Percentiles rank a stretch among this genome's conserved stretches.
Conservation (phyloP, 2,329 filamentous ascomycete species). For the Ophiostoma montium region DNA sequence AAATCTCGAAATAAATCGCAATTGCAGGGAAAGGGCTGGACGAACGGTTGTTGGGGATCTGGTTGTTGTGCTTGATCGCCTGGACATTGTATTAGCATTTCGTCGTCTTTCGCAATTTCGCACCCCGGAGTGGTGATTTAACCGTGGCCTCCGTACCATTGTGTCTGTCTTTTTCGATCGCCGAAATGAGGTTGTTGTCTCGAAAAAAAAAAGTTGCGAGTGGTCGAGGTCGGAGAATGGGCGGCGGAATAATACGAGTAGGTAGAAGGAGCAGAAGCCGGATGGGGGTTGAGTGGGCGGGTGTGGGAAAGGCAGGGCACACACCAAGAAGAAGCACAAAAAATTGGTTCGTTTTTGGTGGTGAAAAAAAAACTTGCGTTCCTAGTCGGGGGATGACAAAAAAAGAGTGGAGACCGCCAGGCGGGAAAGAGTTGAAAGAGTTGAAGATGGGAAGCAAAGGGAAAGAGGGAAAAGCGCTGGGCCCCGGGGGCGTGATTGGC, state of each 20-base stretch:
- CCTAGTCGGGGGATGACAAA: not conserved
- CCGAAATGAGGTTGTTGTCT: slow-evolving; percentile 15
- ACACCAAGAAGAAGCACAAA: slow-evolving; percentile 7
- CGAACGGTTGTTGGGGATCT: slow-evolving; percentile 91
- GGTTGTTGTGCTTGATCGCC: slow-evolving; percentile 99
- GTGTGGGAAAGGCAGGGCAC: slow-evolving; percentile 3
- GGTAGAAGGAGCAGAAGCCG: slow-evolving; percentile 6
- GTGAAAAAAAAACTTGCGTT: slow-evolving; percentile 7
- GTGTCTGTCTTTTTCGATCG: slow-evolving; percentile 37
- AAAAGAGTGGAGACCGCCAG: not conserved
- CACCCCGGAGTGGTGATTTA: too few species aligned
- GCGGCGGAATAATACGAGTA: slow-evolving; percentile 3
- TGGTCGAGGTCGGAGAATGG: slow-evolving; percentile 6
- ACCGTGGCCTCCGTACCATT: slow-evolving; percentile 29
- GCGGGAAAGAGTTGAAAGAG: too few species aligned
- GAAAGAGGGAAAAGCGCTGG: too few species aligned
- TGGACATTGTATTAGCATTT: slow-evolving; percentile 23
- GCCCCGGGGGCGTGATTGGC: too few species aligned
- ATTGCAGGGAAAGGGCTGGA: slow-evolving; percentile 18
- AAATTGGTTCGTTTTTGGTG: slow-evolving; percentile 4
- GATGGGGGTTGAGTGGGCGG: not conserved
- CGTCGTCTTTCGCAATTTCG: slow-evolving; percentile 12
- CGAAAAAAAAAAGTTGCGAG: not conserved
- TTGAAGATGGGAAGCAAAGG: too few species aligned
- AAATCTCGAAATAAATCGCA: not conserved